Percentiles rank a stretch among this genome's conserved stretches.
Conservation (phyloP, 169 alveolate species). For the Plasmodium fragile region DNA sequence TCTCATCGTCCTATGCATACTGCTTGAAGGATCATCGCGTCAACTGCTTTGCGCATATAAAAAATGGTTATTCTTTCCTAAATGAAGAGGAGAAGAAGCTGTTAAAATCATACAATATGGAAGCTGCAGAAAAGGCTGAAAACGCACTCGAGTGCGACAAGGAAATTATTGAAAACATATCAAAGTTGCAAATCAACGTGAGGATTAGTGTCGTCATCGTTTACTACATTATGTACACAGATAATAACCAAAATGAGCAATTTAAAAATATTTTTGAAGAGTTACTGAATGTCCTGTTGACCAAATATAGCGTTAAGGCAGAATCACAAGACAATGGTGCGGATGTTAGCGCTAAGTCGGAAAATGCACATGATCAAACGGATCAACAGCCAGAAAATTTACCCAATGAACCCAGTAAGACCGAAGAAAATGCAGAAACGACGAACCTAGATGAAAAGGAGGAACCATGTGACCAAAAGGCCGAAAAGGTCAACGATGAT, state of each 20-base stretch:
- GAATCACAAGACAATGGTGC: neutral
- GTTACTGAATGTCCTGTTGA: conserved; percentile 41
- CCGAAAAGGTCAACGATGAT: neutral
- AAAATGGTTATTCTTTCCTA: conserved; percentile 55
- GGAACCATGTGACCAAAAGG: neutral
- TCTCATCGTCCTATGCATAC: conserved; percentile 74
- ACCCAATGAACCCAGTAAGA: neutral
- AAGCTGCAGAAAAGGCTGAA: neutral
- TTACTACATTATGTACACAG: conserved; percentile 48
- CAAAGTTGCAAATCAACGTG: conserved; percentile 60
- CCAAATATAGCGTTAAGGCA: conserved; percentile 32
- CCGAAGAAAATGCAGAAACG: neutral
- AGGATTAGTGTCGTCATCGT: conserved; percentile 68
- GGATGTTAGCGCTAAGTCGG: neutral
- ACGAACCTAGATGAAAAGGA: neutral
- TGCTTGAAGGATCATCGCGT: conserved; percentile 46
- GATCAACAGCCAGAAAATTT: conserved; percentile 3
- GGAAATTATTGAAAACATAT: conserved; percentile 31
- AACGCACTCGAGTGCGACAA: neutral
- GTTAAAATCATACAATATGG: conserved; percentile 19
- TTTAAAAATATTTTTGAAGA: conserved; percentile 63
- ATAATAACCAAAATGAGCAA: conserved; percentile 59
- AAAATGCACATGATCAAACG: neutral
- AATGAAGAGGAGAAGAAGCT: conserved; percentile 45
- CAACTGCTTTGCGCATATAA: conserved; percentile 66